Evolutionary conservation across 768 basidiomycete species (phyloP).

Genomic region (Rossbeevera mucosa): DNA sequence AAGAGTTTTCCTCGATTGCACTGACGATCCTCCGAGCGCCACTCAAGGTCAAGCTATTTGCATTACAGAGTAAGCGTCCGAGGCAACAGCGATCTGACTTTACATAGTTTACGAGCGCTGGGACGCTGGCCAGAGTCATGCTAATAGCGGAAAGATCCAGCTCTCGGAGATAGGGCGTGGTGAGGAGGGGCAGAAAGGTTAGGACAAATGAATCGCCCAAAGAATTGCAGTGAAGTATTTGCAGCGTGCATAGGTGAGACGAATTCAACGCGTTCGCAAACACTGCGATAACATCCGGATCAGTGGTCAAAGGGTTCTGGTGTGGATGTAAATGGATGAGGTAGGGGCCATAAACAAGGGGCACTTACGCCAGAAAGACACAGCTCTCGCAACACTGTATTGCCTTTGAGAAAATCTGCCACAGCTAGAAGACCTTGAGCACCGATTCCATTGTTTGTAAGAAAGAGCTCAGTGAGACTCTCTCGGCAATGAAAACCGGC

Average conservation of each 20-base stretch:
- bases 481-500: constrained; percentile 39
- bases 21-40: constrained; percentile 43
- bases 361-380: constrained; percentile 55
- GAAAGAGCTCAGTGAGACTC: constrained; percentile 47
- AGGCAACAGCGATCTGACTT: constrained; percentile 48
- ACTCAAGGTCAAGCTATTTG: constrained; percentile 47
- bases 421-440: constrained; percentile 53
- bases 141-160: constrained; percentile 52
- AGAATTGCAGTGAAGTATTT: constrained; percentile 44
- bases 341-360: not conserved
- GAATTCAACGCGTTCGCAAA: constrained; percentile 51
- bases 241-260: constrained; percentile 48
- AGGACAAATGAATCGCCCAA: constrained; percentile 50
- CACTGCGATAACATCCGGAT: constrained; percentile 31
- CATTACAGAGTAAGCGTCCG: constrained; percentile 48
- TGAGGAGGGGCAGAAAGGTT: constrained; percentile 46
- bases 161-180: constrained; percentile 46
- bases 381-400: constrained; percentile 43
- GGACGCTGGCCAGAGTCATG: constrained; percentile 39
- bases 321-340: constrained; percentile 15
- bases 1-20: constrained; percentile 46
- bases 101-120: constrained; percentile 45
- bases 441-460: constrained; percentile 55
- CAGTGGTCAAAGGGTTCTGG: constrained; percentile 40
- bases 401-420: constrained; percentile 44